Evolutionary conservation across 2,329 filamentous ascomycete species (phyloP), one percentile per base, ranked within the genome.

Genomic region (Colletotrichum sp.): DNA sequence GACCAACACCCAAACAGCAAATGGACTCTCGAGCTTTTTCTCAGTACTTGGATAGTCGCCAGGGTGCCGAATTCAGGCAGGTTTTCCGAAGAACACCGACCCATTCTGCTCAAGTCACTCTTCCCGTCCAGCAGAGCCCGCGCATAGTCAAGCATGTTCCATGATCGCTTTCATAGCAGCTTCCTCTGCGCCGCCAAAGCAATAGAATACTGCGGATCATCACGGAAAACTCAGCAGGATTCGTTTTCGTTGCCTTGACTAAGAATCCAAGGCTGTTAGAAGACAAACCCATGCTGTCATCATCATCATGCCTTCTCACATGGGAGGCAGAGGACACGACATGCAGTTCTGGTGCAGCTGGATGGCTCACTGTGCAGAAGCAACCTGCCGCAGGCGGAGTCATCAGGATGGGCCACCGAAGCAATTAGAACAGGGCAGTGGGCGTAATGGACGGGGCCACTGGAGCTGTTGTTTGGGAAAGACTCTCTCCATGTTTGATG

Each of bases 71-170:
- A 52, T 52, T 1, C 3, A 52, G 43, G n/a, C 43, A 52, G n/a
- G 43, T 2, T 21, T 0, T 52, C n/a, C n/a, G 1, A 10, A 24
- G 43, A 52, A 24, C 43, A 52, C n/a, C 1, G n/a, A 21, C 43
- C 6, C 1, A 13, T 21, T 52, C n/a, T 52, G n/a, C 0, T 0
- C 43, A 21, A 24, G n/a, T 21, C 43, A 1, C 6, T 21, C 39
- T n/a, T 48, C 18, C 9, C 39, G 43, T 21, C n/a, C 43, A 7
- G 0, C 3, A 21, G 13, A 52, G 43, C n/a, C 43, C 43, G 1
- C n/a, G n/a, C n/a, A 13, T 1, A 21, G 10, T 52, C 4, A 1
- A 21, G 43, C 43, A n/a, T 0, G 36, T 18, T 1, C 36, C 36
- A 43, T 43, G 36, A 43, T 43, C 8, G 36, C 16, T 1, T 43